A percentile compares a stretch with the other conserved stretches of the same genome.
Evolutionary conservation across 2,329 filamentous ascomycete species (phyloP).

Genomic region (Amauroascus niger): DNA sequence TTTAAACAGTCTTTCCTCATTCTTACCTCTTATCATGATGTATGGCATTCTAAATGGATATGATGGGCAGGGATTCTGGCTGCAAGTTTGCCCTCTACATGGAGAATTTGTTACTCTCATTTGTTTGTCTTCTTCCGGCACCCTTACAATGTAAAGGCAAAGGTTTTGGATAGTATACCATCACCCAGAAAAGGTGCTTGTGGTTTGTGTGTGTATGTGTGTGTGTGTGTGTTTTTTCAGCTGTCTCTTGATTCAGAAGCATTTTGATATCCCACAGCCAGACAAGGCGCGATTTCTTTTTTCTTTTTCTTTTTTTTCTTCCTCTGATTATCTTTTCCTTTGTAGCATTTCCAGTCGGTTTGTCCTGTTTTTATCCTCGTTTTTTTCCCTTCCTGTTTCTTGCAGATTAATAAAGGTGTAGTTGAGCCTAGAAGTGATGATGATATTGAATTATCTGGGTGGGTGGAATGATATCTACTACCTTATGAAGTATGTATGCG

Average conservation of each 20-base stretch:
- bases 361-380: background rate
- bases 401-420: background rate
- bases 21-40: slow-evolving; percentile 1
- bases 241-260: background rate
- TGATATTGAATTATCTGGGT: background rate
- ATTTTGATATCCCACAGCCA: slow-evolving; percentile 4
- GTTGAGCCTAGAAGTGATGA: slow-evolving; percentile 2
- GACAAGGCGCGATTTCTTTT: background rate
- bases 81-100: background rate
- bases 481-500: slow-evolving; percentile 5
- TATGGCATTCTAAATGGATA: slow-evolving; percentile 1
- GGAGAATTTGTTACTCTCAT: background rate
- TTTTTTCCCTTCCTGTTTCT: background rate
- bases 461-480: slow-evolving; percentile 1
- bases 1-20: background rate
- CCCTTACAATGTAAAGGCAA: background rate
- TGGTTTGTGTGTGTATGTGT: background rate
- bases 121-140: background rate
- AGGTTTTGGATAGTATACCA: background rate
- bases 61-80: background rate
- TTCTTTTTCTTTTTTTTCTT: slow-evolving; percentile 5
- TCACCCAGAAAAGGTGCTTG: background rate
- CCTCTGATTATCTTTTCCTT: background rate
- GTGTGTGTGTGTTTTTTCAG: background rate
- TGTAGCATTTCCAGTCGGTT: slow-evolving; percentile 5